Conservation (phyloP, 164 flowering plant genomes). For the Berberis vulgaris region DNA sequence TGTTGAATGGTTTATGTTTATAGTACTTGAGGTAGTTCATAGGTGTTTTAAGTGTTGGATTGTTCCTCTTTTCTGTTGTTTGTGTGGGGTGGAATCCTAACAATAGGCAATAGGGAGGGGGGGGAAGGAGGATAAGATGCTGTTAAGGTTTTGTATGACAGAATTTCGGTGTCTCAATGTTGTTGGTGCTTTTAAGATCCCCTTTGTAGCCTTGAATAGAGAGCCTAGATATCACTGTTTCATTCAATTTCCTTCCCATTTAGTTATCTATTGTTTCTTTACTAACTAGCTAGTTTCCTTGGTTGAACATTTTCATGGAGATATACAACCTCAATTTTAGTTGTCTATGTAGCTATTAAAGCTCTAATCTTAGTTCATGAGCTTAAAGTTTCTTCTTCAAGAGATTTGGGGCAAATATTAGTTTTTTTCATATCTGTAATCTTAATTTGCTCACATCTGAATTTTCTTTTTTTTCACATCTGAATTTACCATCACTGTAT, state of each 20-base stretch:
- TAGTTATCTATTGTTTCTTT: neutral
- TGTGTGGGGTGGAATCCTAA: constrained; percentile 8
- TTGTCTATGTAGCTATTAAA: no score
- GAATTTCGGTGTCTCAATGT: constrained; percentile 9
- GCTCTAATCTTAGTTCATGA: neutral
- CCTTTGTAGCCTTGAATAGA: constrained; percentile 7
- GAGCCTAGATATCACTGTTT: constrained; percentile 2
- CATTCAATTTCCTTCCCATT: neutral
- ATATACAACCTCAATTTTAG: neutral
- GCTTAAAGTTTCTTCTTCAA: neutral
- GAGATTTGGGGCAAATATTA: neutral
- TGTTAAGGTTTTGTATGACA: constrained; percentile 14
- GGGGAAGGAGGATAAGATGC: neutral
- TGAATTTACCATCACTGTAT: neutral
- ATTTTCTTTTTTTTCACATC: neutral
- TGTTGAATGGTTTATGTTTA: neutral
- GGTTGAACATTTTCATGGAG: neutral
- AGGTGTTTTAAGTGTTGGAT: neutral
- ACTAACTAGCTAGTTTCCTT: neutral
- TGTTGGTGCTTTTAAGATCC: constrained; percentile 13
- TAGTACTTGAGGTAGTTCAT: neutral
- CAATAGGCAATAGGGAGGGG: neutral
- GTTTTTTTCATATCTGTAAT: neutral
- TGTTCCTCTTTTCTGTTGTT: constrained; percentile 1
- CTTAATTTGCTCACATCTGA: neutral